Percentiles rank a stretch among this genome's conserved stretches.
These are phyloP conservation scores for Rugonectria rugulosa DNA, from an alignment of 2,329 filamentous ascomycete species.

Conservation along the genomic window DNA sequence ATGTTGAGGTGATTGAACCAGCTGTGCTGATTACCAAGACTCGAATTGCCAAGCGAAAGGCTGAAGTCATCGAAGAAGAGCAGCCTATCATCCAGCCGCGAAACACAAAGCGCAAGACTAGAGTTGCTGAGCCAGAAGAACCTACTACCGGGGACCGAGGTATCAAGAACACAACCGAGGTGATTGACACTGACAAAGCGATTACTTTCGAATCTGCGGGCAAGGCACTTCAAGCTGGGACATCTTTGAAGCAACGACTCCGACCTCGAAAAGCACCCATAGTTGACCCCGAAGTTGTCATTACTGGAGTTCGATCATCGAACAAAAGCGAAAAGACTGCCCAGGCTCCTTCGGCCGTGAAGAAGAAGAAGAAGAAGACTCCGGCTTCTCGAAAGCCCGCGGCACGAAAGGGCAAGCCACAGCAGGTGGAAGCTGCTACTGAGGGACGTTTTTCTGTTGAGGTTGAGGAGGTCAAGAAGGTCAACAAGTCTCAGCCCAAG, in stretches of 20 bases:
- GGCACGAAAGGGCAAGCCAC: not conserved
- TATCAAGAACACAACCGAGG: no score
- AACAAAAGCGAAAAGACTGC: slow-evolving; percentile 13
- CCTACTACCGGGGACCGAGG: no score
- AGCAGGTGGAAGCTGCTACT: slow-evolving; percentile 4
- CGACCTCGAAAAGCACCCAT: slow-evolving; percentile 29
- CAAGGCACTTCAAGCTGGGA: slow-evolving; percentile 22
- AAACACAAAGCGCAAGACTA: no score
- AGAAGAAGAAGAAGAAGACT: slow-evolving; percentile 14
- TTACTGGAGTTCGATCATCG: slow-evolving; percentile 14
- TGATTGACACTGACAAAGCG: no score
- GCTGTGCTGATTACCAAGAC: not conserved
- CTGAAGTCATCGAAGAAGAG: no score
- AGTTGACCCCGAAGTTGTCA: slow-evolving; percentile 11
- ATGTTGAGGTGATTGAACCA: slow-evolving; percentile 1
- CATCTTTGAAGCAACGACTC: slow-evolving; percentile 30
- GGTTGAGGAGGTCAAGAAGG: slow-evolving; percentile 14
- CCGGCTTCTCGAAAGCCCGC: slow-evolving; percentile 10
- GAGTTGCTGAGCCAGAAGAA: no score
- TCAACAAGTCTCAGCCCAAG: slow-evolving; percentile 18
- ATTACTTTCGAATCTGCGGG: no score
- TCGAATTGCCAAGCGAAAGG: slow-evolving; percentile 6
- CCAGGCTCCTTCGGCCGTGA: slow-evolving; percentile 9
- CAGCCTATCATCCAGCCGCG: no score
- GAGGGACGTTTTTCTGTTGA: slow-evolving; percentile 2